Evolutionary conservation across 805 yeast species (phyloP).

Genomic region (Wickerhamomyces hampshirensis): DNA sequence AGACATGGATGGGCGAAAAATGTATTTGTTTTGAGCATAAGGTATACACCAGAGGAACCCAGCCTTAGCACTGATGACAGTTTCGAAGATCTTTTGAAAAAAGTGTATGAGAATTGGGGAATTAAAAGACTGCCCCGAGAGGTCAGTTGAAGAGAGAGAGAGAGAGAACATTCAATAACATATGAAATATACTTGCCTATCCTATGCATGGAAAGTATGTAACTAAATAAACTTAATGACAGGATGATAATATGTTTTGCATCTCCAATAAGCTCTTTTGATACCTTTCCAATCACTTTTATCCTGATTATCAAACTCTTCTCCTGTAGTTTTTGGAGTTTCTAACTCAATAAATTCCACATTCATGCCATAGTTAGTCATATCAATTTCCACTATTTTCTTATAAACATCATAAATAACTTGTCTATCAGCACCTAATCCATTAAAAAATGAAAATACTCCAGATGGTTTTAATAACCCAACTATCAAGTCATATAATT

Average conservation of each 20-base stretch:
- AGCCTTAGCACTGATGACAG: no score
- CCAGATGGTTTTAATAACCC: slow-evolving; percentile 83
- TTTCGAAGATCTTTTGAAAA: neutral
- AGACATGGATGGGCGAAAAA: neutral
- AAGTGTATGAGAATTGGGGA: neutral
- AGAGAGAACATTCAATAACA: no score
- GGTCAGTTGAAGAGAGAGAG: no score
- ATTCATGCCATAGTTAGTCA: slow-evolving; percentile 70
- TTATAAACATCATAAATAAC: slow-evolving; percentile 80
- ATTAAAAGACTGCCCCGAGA: neutral
- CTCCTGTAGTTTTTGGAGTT: slow-evolving; percentile 40
- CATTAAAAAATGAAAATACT: slow-evolving; percentile 86
- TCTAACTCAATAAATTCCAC: slow-evolving; percentile 49
- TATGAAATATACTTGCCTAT: neutral
- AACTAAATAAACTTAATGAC: slow-evolving; percentile 41
- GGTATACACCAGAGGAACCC: neutral
- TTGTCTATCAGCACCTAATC: slow-evolving; percentile 76
- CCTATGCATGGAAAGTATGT: neutral
- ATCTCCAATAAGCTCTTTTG: slow-evolving; percentile 62
- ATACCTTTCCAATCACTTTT: slow-evolving; percentile 58
- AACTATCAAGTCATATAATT: slow-evolving; percentile 73
- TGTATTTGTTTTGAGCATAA: neutral
- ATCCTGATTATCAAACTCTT: slow-evolving; percentile 29
- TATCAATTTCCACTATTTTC: slow-evolving; percentile 73
- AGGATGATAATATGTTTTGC: slow-evolving; percentile 66